phyloP scores from a whole-genome alignment of 2,329 filamentous ascomycete genomes.

The Beauveria sp. region DNA sequence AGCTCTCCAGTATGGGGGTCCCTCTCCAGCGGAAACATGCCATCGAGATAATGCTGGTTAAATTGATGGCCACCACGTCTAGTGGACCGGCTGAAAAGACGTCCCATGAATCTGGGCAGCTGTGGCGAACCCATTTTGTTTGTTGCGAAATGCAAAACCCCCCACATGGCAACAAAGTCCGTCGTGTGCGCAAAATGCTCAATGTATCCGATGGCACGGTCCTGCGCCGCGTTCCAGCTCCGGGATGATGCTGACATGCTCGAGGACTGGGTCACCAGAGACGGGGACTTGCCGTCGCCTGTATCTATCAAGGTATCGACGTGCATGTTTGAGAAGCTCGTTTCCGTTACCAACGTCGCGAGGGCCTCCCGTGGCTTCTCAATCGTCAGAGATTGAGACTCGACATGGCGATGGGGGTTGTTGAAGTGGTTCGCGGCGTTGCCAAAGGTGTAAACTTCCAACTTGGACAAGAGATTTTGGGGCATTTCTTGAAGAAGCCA shows the following conservation, averaged over 20 bases:
- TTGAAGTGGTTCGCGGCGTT: slow-evolving; percentile 77
- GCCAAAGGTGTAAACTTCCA: slow-evolving; percentile 74
- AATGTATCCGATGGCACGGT: slow-evolving; percentile 57
- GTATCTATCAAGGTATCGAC: slow-evolving; percentile 15
- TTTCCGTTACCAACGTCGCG: slow-evolving; percentile 28
- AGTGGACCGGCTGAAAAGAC: slow-evolving; percentile 49
- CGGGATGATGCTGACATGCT: slow-evolving; percentile 26
- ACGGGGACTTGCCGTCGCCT: slow-evolving; percentile 14
- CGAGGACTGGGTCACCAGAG: slow-evolving; percentile 19
- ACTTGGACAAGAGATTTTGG: slow-evolving; percentile 54
- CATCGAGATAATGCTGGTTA: slow-evolving; percentile 53
- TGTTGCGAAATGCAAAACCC: slow-evolving; percentile 60
- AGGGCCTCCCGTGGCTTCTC: slow-evolving; percentile 28
- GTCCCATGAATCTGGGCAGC: slow-evolving; percentile 53
- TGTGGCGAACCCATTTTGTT: slow-evolving; percentile 31
- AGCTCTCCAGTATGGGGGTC: slow-evolving; percentile 35
- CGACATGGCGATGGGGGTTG: slow-evolving; percentile 53
- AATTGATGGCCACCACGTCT: slow-evolving; percentile 49
- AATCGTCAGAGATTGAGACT: slow-evolving; percentile 31
- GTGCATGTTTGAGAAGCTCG: slow-evolving; percentile 22
- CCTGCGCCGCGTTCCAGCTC: slow-evolving; percentile 30
- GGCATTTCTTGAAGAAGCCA: slow-evolving; percentile 68
- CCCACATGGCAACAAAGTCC: slow-evolving; percentile 69
- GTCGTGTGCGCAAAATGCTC: slow-evolving; percentile 72
- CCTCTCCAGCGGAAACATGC: slow-evolving; percentile 48